Evolutionary conservation across 1,139 yeast species (phyloP).

Genomic region (Hyphopichia wangnamkhiaoensis): DNA sequence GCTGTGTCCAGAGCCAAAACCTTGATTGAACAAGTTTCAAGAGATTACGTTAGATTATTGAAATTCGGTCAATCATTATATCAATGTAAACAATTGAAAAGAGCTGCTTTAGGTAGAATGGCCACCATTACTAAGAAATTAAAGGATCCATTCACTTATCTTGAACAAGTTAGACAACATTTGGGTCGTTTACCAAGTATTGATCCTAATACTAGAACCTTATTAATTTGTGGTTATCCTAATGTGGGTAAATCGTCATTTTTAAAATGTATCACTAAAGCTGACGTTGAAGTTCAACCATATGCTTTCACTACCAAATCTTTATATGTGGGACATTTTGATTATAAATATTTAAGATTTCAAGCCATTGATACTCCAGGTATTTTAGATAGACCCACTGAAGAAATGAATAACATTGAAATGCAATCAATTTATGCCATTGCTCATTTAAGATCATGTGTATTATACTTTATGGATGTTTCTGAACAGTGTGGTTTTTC

Average conservation of each 20-base stretch:
- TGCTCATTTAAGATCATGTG: constrained; percentile 97
- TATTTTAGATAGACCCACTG: constrained; percentile 96
- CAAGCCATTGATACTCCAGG: constrained; percentile 99
- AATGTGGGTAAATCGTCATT: constrained; percentile 98
- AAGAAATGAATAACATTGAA: constrained; percentile 98
- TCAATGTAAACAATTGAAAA: constrained; percentile 96
- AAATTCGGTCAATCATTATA: constrained; percentile 97
- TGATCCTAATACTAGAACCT: constrained; percentile 97
- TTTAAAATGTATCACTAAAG: constrained; percentile 89
- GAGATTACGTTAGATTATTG: constrained; percentile 90
- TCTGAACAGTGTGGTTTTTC: constrained; percentile 99
- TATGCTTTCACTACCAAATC: constrained; percentile 98
- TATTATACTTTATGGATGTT: constrained; percentile 94
- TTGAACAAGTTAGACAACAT: constrained; percentile 99
- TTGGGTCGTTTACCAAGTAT: constrained; percentile 97
- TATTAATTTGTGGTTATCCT: constrained; percentile 97
- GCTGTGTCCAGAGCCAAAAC: constrained; percentile 93
- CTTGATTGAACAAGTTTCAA: constrained; percentile 89
- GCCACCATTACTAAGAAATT: constrained; percentile 94
- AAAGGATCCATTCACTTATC: constrained; percentile 87
- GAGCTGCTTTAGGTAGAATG: constrained; percentile 99
- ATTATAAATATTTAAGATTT: constrained; percentile 93
- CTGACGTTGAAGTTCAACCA: constrained; percentile 98
- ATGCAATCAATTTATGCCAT: constrained; percentile 99
- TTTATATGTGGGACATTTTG: constrained; percentile 94